A percentile compares a stretch with the other conserved stretches of the same genome.
Conservation (phyloP, 768 basidiomycete genomes). For the Tricholoma furcatifolium region DNA sequence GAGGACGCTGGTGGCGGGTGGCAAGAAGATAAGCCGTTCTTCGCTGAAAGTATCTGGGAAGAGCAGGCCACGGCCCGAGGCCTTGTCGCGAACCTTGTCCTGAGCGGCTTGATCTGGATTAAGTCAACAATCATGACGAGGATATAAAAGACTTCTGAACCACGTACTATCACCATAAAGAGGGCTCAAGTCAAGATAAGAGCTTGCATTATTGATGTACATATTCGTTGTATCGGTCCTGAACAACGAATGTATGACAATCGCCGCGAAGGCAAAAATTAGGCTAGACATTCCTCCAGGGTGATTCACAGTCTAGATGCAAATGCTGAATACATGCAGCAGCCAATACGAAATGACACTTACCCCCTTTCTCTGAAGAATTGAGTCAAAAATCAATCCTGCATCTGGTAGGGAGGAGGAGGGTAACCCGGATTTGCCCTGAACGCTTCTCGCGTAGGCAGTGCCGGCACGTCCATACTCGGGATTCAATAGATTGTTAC, state of each 20-base stretch:
- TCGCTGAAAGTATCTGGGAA: conserved; percentile 55
- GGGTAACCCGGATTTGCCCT: conserved; percentile 38
- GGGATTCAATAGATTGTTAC: conserved; percentile 44
- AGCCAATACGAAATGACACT: neutral
- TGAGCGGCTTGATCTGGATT: conserved; percentile 31
- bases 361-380: conserved; percentile 42
- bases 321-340: neutral
- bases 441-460: conserved; percentile 54
- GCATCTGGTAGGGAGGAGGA: conserved; percentile 50
- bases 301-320: conserved; percentile 25
- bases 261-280: conserved; percentile 63
- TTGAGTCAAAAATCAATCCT: conserved; percentile 57
- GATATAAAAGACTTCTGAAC: neutral
- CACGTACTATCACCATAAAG: conserved; percentile 49
- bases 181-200: conserved; percentile 55
- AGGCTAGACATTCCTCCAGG: conserved; percentile 57
- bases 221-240: conserved; percentile 40
- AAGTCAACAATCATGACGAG: neutral
- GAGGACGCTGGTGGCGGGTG: conserved; percentile 51
- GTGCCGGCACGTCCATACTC: conserved; percentile 48
- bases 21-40: conserved; percentile 49
- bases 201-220: conserved; percentile 50
- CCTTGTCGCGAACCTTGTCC: conserved; percentile 46
- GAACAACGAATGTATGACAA: conserved; percentile 63
- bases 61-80: conserved; percentile 44